Evolutionary conservation across 208 protist species (phyloP), one percentile per base, ranked within the genome.

Genomic region (Sergeia podlipaevii): DNA sequence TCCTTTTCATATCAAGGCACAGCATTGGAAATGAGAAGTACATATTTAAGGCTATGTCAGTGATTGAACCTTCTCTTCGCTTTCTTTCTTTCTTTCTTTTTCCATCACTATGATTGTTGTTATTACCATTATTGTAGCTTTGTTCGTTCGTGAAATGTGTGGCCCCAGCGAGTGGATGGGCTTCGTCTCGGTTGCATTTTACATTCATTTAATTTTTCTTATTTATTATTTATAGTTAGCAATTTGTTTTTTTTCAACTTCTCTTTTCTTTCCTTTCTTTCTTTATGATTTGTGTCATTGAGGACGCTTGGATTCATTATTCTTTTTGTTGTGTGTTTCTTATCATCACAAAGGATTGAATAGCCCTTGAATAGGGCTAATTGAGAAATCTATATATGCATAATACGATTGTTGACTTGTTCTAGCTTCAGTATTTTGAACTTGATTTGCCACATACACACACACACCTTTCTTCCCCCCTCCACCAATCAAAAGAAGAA

Each of bases 241-340:
- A n/a, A n/a, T n/a, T n/a, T n/a, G n/a, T 2, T 18, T 63, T 15
- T 34, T 13, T 38, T 32, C 24, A 29, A 32, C n/a, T 32, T 47
- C 18, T 33, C n/a, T 48, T 41, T 45, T 53, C 51, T 0, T 47
- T 23, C 34, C 17, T 30, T 15, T 59, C 17, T 38, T 39, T 60
- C 18, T 33, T 43, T 48, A 37, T 54, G 13, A 56, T 21, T n/a
- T n/a, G n/a, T n/a, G n/a, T n/a, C n/a, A n/a, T n/a, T n/a, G n/a
- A n/a, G n/a, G n/a, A n/a, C n/a, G n/a, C n/a, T n/a, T n/a, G n/a
- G n/a, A n/a, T n/a, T n/a, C n/a, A n/a, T 27, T 29, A 52, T 50
- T 69, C 2, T 49, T 49, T 0, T 47, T 53, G 37, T 53, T n/a
- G 18, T 63, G 17, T 46, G 13, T 26, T 49, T 20, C 18, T 11